phyloP scores from a whole-genome alignment of 73 alveolate species.

The Uronychia setigera region DNA sequence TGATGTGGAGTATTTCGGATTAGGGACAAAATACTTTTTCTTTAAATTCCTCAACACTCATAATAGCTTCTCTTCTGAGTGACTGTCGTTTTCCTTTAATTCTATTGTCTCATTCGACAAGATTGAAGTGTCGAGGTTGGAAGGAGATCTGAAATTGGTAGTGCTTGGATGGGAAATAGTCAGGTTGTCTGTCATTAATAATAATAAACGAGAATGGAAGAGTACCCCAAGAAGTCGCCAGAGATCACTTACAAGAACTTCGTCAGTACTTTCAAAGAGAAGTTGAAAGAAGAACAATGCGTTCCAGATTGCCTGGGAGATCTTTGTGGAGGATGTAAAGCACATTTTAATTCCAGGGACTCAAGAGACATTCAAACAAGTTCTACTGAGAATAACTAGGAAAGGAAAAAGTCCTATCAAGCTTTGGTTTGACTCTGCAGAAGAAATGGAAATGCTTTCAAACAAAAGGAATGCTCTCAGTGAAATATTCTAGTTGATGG shows the following conservation, averaged over 20 bases:
- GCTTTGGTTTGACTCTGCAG: slow-evolving; percentile 59
- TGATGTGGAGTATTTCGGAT: too few relatives aligned
- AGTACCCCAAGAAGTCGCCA: background rate
- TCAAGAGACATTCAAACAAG: slow-evolving; percentile 69
- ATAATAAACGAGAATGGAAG: too few relatives aligned
- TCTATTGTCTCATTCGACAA: too few relatives aligned
- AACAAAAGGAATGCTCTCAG: slow-evolving; percentile 43
- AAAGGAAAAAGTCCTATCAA: slow-evolving; percentile 63
- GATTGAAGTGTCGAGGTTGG: too few relatives aligned
- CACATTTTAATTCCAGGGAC: slow-evolving; percentile 30
- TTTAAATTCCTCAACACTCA: too few relatives aligned
- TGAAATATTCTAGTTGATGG: slow-evolving; percentile 46
- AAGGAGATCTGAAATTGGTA: too few relatives aligned
- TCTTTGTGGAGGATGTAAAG: slow-evolving; percentile 54
- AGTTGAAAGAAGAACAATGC: slow-evolving; percentile 20
- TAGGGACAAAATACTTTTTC: too few relatives aligned
- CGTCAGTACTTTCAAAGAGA: background rate
- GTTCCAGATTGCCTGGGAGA: slow-evolving; percentile 55
- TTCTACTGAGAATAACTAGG: slow-evolving; percentile 49
- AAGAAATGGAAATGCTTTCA: slow-evolving; percentile 53
- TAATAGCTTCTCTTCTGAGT: too few relatives aligned
- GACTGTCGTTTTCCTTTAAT: too few relatives aligned
- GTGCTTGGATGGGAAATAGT: too few relatives aligned
- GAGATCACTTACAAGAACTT: background rate
- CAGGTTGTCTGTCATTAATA: too few relatives aligned